Conservation (phyloP, 2,329 filamentous ascomycete species). For the Sclerotinia subarctica region DNA sequence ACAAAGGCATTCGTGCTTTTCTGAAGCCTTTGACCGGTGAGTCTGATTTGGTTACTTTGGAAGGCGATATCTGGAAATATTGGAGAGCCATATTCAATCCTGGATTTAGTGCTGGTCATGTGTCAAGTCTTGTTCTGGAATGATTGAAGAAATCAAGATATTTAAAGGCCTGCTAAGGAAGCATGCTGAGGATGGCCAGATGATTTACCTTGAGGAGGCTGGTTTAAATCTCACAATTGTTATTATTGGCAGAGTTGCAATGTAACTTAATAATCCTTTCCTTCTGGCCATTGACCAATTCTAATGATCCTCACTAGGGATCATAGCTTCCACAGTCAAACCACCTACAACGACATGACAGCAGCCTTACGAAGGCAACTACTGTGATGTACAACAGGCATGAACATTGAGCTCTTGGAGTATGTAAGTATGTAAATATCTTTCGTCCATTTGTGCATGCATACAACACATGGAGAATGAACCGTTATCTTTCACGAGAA, state of each 20-base stretch:
- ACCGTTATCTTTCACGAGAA: constrained; percentile 3
- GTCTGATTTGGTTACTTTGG: constrained; percentile 11
- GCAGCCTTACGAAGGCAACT: not conserved
- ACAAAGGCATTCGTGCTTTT: constrained; percentile 11
- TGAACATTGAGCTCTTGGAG: constrained; percentile 1
- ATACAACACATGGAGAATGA: constrained; percentile 13
- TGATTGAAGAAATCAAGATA: constrained; percentile 21
- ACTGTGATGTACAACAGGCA: not conserved
- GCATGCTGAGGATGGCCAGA: not conserved
- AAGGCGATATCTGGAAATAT: constrained; percentile 22
- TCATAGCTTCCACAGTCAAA: not conserved
- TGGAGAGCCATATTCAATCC: constrained; percentile 24
- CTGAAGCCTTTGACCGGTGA: constrained; percentile 9
- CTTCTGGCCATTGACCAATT: too few species aligned
- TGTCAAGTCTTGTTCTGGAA: constrained; percentile 19
- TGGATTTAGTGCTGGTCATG: constrained; percentile 22
- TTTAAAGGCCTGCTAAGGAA: constrained; percentile 14
- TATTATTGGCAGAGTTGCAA: constrained; percentile 11
- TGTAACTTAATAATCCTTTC: not conserved
- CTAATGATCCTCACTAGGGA: not conserved
- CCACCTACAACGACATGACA: constrained; percentile 2
- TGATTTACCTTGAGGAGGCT: not conserved
- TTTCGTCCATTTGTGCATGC: not conserved
- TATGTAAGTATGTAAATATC: constrained; percentile 17
- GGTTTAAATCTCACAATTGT: not conserved